Conservation (phyloP, 2,329 filamentous ascomycete genomes). For the Aspergillus melleus region DNA sequence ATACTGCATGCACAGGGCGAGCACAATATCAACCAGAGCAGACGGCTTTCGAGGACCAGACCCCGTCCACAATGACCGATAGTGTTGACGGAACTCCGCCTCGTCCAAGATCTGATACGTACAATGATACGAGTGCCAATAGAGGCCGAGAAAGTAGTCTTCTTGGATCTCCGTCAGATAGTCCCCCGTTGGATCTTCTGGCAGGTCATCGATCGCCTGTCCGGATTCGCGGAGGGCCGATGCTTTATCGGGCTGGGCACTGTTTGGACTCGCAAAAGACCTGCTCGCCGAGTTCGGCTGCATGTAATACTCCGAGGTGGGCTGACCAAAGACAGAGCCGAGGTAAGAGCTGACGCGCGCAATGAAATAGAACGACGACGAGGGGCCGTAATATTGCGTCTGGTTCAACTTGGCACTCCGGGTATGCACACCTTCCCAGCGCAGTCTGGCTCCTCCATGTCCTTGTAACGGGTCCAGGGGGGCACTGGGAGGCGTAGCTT, state of each 20-base stretch:
- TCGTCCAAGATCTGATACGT: slow-evolving; percentile 20
- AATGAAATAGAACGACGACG: neutral
- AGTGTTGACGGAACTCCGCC: slow-evolving; percentile 20
- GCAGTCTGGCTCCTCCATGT: neutral
- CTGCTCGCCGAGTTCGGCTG: neutral
- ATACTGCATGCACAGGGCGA: slow-evolving; percentile 26
- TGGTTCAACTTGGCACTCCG: neutral
- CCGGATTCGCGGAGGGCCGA: no score
- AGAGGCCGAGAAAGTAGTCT: slow-evolving; percentile 21
- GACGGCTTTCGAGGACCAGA: slow-evolving; percentile 12
- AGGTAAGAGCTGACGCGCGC: neutral
- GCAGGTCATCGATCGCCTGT: no score
- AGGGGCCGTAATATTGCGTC: slow-evolving; percentile 2
- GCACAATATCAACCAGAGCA: slow-evolving; percentile 21
- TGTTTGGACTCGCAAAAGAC: neutral
- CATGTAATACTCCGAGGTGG: slow-evolving; percentile 1
- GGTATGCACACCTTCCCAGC: neutral
- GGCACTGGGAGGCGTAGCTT: no score
- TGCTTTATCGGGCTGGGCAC: neutral
- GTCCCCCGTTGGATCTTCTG: neutral
- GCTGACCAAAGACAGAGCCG: neutral
- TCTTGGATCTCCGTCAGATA: slow-evolving; percentile 18
- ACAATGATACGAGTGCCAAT: slow-evolving; percentile 22
- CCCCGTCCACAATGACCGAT: slow-evolving; percentile 16
- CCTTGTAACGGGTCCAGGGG: neutral